Evolutionary conservation across 352 stramenopile species (phyloP), one percentile per base, ranked within the genome.

Genomic region (Aphanomyces astaci): DNA sequence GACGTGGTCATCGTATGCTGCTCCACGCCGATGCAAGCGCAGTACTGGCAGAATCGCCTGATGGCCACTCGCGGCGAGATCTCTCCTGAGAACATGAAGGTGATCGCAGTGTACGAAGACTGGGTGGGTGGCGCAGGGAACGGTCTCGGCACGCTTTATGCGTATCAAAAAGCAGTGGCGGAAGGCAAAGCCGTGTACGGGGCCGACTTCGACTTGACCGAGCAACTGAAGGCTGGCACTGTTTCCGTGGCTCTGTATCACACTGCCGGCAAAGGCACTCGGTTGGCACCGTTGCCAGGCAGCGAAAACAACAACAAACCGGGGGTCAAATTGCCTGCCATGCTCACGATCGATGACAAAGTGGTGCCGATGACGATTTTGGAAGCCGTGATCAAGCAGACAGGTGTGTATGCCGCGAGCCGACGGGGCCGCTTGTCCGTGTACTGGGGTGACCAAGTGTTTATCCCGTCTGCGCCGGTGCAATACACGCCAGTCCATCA

Each of bases 271-370:
- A 99, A 99, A 77, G 96, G 96, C 49, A 99, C 96, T 59, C 91
- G 96, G 25, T 85, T 99, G 25, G 96, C 96, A 45, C 96, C 96
- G 46, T 79, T 99, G 39, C 95, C 96, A 5, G 96, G 96, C 40
- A 96, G 86, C 56, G 96, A 99, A 74, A 99, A 98, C 82, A 99
- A 99, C 80, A 99, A 99, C 84, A 99, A 99, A 80, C 97, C 96
- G 27, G 96, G 96, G 63, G 96, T 99, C 49, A 98, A 98, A 91
- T 83, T 99, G 31, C 96, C 96, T 3, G 92, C 96, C 48, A 96
- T 94, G 75, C 80, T 97, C 72, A 82, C 90, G 73, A 82, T 95
- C 46, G 81, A 85, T 64, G 86, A 94, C 32, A 81, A 87, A 55
- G 84, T 85, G 25, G 86, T 97, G 73, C 89, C 94, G 40, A 96